phyloP scores from a whole-genome alignment of 176 grass and related monocot genomes.

The Dactylis glomerata region DNA sequence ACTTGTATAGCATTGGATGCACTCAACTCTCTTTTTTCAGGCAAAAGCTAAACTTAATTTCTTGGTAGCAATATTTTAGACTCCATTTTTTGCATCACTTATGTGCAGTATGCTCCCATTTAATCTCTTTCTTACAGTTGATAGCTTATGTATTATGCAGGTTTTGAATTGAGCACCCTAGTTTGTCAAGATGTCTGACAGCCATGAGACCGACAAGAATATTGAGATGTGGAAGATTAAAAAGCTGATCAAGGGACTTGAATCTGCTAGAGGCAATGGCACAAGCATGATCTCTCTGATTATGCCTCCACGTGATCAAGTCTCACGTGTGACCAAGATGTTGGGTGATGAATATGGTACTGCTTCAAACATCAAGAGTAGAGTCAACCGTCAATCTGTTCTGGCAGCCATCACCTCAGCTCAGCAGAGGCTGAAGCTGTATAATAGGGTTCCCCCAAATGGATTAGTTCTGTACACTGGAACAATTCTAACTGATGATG shows the following conservation, averaged over 20 bases:
- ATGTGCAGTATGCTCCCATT: not conserved
- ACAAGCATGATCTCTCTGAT: constrained; percentile 83
- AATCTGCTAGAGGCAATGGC: constrained; percentile 73
- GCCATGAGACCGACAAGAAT: constrained; percentile 78
- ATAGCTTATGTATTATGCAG: constrained; percentile 14
- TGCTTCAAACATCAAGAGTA: constrained; percentile 69
- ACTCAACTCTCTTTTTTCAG: not conserved
- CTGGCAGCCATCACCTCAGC: constrained; percentile 77
- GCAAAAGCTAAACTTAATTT: not conserved
- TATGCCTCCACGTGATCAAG: constrained; percentile 72
- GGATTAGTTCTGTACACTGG: constrained; percentile 74
- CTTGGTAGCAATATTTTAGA: not conserved
- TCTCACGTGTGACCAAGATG: constrained; percentile 73
- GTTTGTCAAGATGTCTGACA: constrained; percentile 52
- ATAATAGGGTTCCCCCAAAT: constrained; percentile 71
- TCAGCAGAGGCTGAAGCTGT: constrained; percentile 75
- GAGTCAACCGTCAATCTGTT: constrained; percentile 70
- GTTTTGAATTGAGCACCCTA: constrained; percentile 16
- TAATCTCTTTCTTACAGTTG: not conserved
- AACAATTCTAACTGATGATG: constrained; percentile 70
- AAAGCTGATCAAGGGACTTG: constrained; percentile 70
- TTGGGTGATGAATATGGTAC: constrained; percentile 82
- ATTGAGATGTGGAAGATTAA: constrained; percentile 90
- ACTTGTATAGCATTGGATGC: not conserved
- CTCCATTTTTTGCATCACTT: not conserved